Conservation (phyloP, 225 moss, liverwort and hornwort genomes). For the Pseudoscleropodium purum region DNA sequence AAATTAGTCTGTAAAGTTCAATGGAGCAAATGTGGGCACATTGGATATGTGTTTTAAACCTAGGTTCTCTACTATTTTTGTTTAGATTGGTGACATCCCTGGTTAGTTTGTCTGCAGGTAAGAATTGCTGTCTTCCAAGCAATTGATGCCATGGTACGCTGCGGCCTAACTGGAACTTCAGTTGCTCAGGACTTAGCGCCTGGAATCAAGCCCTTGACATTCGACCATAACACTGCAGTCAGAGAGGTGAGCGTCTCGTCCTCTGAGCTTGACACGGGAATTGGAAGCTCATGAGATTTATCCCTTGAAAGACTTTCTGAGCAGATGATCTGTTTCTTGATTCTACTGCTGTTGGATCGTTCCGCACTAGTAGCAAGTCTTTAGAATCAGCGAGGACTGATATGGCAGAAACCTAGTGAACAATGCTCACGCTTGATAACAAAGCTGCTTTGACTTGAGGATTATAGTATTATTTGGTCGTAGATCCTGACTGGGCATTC, state of each 20-base stretch:
- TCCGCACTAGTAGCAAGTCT: background rate
- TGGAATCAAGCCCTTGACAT: slow-evolving; percentile 65
- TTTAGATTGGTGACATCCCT: background rate
- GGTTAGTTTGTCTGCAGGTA: slow-evolving; percentile 35
- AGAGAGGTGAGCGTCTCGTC: slow-evolving; percentile 28
- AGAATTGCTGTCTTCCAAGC: slow-evolving; percentile 63
- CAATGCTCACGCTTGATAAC: background rate
- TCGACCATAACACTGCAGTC: slow-evolving; percentile 57
- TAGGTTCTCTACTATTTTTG: background rate
- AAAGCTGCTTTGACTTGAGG: background rate
- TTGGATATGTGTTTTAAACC: background rate
- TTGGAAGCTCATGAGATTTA: background rate
- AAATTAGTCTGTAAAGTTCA: background rate
- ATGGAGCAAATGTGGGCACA: background rate
- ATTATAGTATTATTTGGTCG: background rate
- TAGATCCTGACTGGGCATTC: background rate
- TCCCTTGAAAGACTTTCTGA: background rate
- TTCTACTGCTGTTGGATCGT: background rate
- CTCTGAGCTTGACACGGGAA: background rate
- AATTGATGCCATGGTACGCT: slow-evolving; percentile 55
- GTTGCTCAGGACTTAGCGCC: slow-evolving; percentile 53
- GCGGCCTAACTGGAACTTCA: slow-evolving; percentile 50
- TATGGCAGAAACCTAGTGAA: background rate
- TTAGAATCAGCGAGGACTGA: background rate
- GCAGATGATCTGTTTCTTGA: background rate